These are phyloP conservation scores for Nepenthes alata DNA, from an alignment of 179 eudicot species.

Conservation along the genomic window DNA sequence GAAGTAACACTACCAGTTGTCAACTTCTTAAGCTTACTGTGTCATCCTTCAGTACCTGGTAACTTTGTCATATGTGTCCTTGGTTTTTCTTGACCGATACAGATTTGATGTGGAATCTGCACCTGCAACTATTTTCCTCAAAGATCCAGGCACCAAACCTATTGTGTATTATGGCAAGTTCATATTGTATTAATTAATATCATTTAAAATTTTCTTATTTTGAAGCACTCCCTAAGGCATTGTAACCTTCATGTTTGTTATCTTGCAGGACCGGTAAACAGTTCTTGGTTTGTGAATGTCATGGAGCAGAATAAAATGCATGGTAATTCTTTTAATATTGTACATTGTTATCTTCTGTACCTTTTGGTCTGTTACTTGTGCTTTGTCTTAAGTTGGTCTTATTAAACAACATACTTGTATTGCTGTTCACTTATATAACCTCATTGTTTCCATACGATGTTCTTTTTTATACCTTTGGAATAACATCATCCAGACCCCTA, in stretches of 20 bases:
- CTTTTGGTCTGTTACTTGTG: neutral
- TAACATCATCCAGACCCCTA: no score
- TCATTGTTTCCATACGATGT: no score
- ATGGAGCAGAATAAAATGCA: slow-evolving; percentile 84
- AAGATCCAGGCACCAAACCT: slow-evolving; percentile 75
- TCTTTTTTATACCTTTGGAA: no score
- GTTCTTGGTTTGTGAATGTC: slow-evolving; percentile 48
- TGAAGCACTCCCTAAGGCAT: neutral
- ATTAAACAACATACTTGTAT: no score
- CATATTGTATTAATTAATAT: neutral
- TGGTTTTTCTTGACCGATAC: slow-evolving; percentile 13
- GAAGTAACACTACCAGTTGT: neutral
- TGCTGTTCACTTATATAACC: no score
- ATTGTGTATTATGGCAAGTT: slow-evolving; percentile 55
- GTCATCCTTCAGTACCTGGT: neutral
- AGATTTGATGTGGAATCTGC: slow-evolving; percentile 73
- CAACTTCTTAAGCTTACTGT: no score
- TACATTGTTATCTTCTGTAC: no score
- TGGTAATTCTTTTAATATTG: slow-evolving; percentile 34
- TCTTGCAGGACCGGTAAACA: slow-evolving; percentile 58
- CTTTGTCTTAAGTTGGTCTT: neutral
- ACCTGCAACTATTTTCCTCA: slow-evolving; percentile 64
- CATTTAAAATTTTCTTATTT: neutral
- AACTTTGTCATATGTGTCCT: slow-evolving; percentile 4
- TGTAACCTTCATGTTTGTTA: neutral